phyloP scores from a whole-genome alignment of 2,329 filamentous ascomycete species.

The Paecilomyces niveus region DNA sequence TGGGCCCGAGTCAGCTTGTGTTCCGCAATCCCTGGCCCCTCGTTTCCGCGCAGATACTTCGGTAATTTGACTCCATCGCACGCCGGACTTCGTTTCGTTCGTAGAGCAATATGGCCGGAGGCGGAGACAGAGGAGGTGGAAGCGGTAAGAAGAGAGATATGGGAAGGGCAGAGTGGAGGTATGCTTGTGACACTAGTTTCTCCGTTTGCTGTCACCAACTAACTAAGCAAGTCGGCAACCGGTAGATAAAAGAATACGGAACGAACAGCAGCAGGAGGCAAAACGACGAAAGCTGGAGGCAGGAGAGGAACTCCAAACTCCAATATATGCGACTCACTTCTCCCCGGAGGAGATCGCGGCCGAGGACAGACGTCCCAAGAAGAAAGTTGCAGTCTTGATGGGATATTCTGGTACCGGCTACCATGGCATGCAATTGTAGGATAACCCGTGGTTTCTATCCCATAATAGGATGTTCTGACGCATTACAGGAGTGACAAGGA shows the following conservation, averaged over 20 bases:
- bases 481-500: slow-evolving; percentile 48
- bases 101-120: slow-evolving; percentile 2
- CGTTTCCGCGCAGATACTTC: background rate
- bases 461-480: slow-evolving; percentile 1
- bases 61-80: background rate
- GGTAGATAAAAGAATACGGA: slow-evolving; percentile 47
- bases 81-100: background rate
- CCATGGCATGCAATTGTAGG: slow-evolving; percentile 85
- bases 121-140: slow-evolving; percentile 25
- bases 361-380: slow-evolving; percentile 83
- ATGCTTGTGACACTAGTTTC: slow-evolving; percentile 23
- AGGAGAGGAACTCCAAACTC: slow-evolving; percentile 31
- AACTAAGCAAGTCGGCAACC: slow-evolving; percentile 47
- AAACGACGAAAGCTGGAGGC: slow-evolving; percentile 51
- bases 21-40: background rate
- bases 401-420: slow-evolving; percentile 96
- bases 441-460: background rate
- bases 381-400: slow-evolving; percentile 91
- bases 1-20: background rate
- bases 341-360: slow-evolving; percentile 77
- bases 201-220: slow-evolving; percentile 23
- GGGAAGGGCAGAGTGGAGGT: slow-evolving; percentile 61
- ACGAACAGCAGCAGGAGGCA: slow-evolving; percentile 43
- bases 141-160: slow-evolving; percentile 58
- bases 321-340: slow-evolving; percentile 53